These are phyloP conservation scores for Penicillium olsonii DNA, from an alignment of 2,329 filamentous ascomycete genomes.

Conservation along the genomic window DNA sequence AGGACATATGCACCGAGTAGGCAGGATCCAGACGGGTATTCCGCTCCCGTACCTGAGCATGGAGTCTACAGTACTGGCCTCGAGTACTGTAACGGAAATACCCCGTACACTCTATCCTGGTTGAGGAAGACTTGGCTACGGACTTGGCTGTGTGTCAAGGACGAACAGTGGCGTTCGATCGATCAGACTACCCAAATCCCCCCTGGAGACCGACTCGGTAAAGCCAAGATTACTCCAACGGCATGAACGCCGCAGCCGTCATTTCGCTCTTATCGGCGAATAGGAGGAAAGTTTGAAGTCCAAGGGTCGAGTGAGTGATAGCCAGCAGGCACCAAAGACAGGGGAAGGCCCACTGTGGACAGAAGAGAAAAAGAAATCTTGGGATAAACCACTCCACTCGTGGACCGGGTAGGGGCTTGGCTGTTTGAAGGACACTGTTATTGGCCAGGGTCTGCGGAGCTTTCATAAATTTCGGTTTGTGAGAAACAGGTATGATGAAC, in stretches of 20 bases:
- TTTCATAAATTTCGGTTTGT: not conserved
- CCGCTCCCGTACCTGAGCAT: too few relatives aligned
- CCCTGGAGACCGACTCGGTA: not conserved
- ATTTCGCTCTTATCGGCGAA: not conserved
- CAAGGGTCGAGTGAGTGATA: not conserved
- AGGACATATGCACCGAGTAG: too few relatives aligned
- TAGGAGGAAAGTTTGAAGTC: not conserved
- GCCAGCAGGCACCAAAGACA: not conserved
- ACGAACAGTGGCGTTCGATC: slow-evolving; percentile 7
- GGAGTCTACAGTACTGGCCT: not conserved
- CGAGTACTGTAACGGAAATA: too few relatives aligned
- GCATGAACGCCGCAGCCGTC: not conserved
- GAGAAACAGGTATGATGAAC: not conserved
- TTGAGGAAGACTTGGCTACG: not conserved
- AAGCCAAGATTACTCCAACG: not conserved
- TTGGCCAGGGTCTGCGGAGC: slow-evolving; percentile 2
- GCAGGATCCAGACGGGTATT: not conserved
- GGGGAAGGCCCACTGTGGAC: slow-evolving; percentile 5
- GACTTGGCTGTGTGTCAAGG: slow-evolving; percentile 5
- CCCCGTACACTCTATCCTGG: not conserved
- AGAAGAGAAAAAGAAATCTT: not conserved
- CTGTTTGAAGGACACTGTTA: not conserved
- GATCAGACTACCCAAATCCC: slow-evolving; percentile 3
- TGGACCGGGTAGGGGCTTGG: slow-evolving; percentile 1
- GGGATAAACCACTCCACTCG: slow-evolving; percentile 1